These are phyloP conservation scores for Triangularia verruculosa DNA, from an alignment of 2,329 filamentous ascomycete genomes.

Conservation along the genomic window DNA sequence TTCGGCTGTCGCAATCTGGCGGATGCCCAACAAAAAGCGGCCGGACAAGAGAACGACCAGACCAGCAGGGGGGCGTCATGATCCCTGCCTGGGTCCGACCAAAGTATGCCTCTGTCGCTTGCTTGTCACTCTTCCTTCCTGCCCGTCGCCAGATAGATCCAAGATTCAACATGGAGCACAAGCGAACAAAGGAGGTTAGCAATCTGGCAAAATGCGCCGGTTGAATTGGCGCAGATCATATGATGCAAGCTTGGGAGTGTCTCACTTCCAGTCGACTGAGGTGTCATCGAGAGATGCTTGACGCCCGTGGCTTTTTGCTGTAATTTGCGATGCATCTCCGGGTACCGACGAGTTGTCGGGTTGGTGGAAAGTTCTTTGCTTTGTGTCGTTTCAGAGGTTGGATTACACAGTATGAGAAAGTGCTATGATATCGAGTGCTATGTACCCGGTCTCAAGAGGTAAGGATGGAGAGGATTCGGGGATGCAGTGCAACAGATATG, in stretches of 20 bases:
- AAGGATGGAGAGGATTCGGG: neutral
- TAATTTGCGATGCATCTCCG: neutral
- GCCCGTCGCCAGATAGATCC: conserved; percentile 10
- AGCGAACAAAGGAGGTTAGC: conserved; percentile 20
- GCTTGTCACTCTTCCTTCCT: too few species aligned
- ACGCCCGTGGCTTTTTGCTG: neutral
- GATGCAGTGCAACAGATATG: neutral
- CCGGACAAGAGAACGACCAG: conserved; percentile 7
- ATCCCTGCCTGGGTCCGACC: conserved; percentile 2
- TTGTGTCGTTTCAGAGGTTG: neutral
- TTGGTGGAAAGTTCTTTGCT: neutral
- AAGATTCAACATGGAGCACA: conserved; percentile 18
- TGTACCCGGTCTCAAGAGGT: neutral
- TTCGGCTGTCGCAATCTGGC: conserved; percentile 7
- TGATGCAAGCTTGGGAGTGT: conserved; percentile 27
- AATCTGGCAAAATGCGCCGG: conserved; percentile 35
- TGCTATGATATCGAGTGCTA: neutral
- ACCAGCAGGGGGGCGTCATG: too few species aligned
- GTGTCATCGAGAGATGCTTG: neutral
- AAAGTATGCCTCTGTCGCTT: neutral
- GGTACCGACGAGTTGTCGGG: neutral
- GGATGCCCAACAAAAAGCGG: conserved; percentile 12
- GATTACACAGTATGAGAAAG: neutral
- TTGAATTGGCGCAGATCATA: conserved; percentile 33
- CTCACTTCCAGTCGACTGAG: neutral